These are phyloP conservation scores for Neckera pumila DNA, from an alignment of 225 moss, liverwort and hornwort species.

Conservation along the genomic window DNA sequence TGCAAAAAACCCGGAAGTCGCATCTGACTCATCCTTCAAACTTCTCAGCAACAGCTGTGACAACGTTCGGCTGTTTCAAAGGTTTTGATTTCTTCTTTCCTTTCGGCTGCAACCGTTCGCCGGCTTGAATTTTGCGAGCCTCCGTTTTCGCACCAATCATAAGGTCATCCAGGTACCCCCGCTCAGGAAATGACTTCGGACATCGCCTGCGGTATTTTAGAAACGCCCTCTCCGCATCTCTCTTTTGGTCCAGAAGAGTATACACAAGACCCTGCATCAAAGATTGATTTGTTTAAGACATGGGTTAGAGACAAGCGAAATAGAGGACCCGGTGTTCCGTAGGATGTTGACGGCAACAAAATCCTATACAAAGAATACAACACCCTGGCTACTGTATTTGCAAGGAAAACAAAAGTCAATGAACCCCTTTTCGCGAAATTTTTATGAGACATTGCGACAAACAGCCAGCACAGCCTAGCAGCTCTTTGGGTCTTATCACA, in stretches of 20 bases:
- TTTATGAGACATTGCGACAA: background rate
- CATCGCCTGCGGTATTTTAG: constrained; percentile 65
- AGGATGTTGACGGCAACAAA: background rate
- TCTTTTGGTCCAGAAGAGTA: constrained; percentile 63
- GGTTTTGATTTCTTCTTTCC: constrained; percentile 48
- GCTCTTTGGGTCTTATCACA: background rate
- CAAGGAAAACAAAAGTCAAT: background rate
- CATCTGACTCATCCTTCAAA: background rate
- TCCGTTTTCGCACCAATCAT: constrained; percentile 80
- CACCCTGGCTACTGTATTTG: background rate
- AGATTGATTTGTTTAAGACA: background rate
- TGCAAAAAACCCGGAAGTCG: background rate
- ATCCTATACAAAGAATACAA: background rate
- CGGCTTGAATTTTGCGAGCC: constrained; percentile 37
- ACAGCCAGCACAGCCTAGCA: background rate
- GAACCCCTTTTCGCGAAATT: background rate
- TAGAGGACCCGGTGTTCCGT: background rate
- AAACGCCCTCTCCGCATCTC: constrained; percentile 75
- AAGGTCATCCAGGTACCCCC: constrained; percentile 83
- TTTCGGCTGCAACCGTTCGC: constrained; percentile 22
- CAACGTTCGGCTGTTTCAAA: constrained; percentile 47
- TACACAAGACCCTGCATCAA: constrained; percentile 74
- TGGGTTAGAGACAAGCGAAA: background rate
- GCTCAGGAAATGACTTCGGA: constrained; percentile 74
- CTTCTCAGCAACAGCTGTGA: background rate